These are phyloP conservation scores for Debaryomyces subglobosus DNA, from an alignment of 1,139 yeast genomes.

Conservation along the genomic window DNA sequence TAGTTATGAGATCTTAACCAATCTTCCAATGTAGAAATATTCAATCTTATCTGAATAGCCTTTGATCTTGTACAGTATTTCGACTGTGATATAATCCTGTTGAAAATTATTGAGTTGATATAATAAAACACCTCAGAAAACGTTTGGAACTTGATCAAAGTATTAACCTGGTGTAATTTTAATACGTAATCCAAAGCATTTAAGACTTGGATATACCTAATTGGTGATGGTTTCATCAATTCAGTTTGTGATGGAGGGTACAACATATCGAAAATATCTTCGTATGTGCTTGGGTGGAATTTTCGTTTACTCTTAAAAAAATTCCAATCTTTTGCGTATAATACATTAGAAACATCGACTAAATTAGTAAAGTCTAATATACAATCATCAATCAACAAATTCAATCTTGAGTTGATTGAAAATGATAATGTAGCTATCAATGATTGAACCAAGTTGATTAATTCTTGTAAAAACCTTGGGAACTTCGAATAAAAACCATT, in stretches of 20 bases:
- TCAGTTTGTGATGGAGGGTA: constrained; percentile 73
- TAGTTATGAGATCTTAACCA: constrained; percentile 86
- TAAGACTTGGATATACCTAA: constrained; percentile 79
- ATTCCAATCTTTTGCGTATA: constrained; percentile 78
- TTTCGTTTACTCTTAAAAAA: constrained; percentile 59
- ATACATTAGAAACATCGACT: constrained; percentile 61
- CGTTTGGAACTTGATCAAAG: constrained; percentile 73
- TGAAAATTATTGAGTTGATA: constrained; percentile 73
- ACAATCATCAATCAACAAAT: constrained; percentile 61
- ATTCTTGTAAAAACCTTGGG: constrained; percentile 62
- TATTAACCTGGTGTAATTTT: constrained; percentile 79
- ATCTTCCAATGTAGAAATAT: constrained; percentile 84
- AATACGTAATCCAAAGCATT: constrained; percentile 88
- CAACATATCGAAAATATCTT: constrained; percentile 67
- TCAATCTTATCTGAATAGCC: constrained; percentile 88
- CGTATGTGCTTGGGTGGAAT: constrained; percentile 53
- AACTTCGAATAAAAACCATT: constrained; percentile 56
- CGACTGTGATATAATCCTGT: constrained; percentile 65
- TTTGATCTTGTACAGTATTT: constrained; percentile 75
- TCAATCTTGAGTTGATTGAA: constrained; percentile 64
- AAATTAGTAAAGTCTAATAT: constrained; percentile 64
- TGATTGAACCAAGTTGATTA: constrained; percentile 60
- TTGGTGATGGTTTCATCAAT: constrained; percentile 79
- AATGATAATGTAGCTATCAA: constrained; percentile 65
- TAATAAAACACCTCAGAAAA: constrained; percentile 80